Evolutionary conservation across 805 yeast species (phyloP), one percentile per base, ranked within the genome.

Genomic region (Candida xiaguanensis): DNA sequence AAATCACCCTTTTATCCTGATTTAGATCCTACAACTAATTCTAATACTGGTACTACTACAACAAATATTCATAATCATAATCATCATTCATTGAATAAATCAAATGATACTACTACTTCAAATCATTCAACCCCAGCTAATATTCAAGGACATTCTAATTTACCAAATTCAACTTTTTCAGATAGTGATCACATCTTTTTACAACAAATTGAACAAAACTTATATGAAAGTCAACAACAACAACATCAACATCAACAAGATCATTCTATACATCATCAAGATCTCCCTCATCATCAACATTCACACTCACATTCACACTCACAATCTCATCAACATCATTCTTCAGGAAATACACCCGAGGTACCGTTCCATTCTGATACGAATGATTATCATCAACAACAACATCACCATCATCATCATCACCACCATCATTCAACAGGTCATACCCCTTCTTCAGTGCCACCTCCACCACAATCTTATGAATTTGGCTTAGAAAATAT

Each of bases 171-270:
- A 19, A 50, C 53, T 26, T 55, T 54, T 37, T 40, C 51, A 19
- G 61, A 57, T 20, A 46, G 50, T 22, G 62, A 58, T 14, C 58
- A 53, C 32, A 43, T 48, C 42, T 53, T 57, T 32, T 47, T 62
- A 28, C 57, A 58, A 27, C 63, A 59, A 37, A 43, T 63, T 20
- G 65, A 61, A 28, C 52, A 51, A 16, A 55, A 53, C 37, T 43
- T 61, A 29, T 61, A 61, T 45, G 58, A 55, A 4, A 41, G 42
- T n/a, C 41, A 41, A 9, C 38, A 20, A 20, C 24, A n/a, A n/a
- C n/a, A n/a, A n/a, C n/a, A n/a, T n/a, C n/a, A n/a, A n/a, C n/a
- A n/a, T n/a, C 8, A 25, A 5, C 28, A 25, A 25, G 6, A 25
- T 7, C 8, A 25, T 5, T 12, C 30, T 7, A 16, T 31, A 8